Evolutionary conservation across 1,284 basidiomycete species (phyloP).

Genomic region (Grifola frondosa): DNA sequence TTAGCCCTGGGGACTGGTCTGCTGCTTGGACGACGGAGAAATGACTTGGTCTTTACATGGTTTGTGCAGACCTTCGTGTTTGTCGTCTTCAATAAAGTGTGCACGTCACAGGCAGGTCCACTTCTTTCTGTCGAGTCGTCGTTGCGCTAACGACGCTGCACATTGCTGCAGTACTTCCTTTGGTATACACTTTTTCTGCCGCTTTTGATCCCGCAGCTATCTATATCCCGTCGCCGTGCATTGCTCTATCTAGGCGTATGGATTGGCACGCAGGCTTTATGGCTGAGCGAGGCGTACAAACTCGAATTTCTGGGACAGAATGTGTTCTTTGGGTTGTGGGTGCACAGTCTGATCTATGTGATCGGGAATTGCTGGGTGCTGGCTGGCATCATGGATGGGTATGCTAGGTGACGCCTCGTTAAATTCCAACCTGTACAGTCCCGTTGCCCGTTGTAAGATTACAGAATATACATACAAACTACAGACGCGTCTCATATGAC

Average conservation of each 20-base stretch:
- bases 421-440: background rate
- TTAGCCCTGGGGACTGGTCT: slow-evolving; percentile 69
- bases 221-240: slow-evolving; percentile 46
- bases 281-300: slow-evolving; percentile 84
- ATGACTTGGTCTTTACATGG: slow-evolving; percentile 78
- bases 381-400: slow-evolving; percentile 57
- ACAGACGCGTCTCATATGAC: background rate
- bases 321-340: slow-evolving; percentile 78
- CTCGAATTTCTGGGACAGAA: slow-evolving; percentile 84
- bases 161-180: slow-evolving; percentile 80
- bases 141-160: background rate
- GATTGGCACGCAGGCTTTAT: slow-evolving; percentile 78
- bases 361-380: slow-evolving; percentile 77
- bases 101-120: slow-evolving; percentile 84
- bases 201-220: slow-evolving; percentile 69
- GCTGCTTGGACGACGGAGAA: slow-evolving; percentile 50
- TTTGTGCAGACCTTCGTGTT: slow-evolving; percentile 91
- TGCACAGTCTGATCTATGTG: slow-evolving; percentile 74
- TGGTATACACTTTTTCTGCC: slow-evolving; percentile 96
- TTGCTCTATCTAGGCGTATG: slow-evolving; percentile 59
- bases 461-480: too few species aligned
- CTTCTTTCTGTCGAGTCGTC: background rate
- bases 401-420: slow-evolving; percentile 24
- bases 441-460: too few species aligned
- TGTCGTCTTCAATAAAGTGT: slow-evolving; percentile 97